Base-by-base conservation (phyloP, 2,329 filamentous ascomycete species). In the Monosporascus sp. region DNA sequence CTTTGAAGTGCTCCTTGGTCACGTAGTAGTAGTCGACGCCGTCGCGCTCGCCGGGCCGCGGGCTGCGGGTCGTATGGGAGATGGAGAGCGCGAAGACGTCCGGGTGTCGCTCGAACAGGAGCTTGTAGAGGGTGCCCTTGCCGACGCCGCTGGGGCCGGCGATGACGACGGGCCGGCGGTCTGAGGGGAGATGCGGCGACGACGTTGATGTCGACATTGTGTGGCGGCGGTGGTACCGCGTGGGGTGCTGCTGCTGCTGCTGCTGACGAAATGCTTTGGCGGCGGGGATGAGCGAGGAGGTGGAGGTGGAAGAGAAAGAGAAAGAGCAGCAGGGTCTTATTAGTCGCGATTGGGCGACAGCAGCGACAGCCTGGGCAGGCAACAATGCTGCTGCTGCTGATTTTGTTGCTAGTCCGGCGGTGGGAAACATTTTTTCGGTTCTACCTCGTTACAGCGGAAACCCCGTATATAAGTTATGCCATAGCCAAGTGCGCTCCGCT, bases 21-120 rank as follows among this genome's bases (percentile, higher is more conserved):
- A 87, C 83, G 65, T 87, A 96, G 76, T 90, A 83, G 78, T 97
- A 97, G 71, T 96, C 84, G 42, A 83, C 77, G 65, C 89, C 90
- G 66, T 93, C 71, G 59, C 81, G 65, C 73, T 97, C 92, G 64
- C 86, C 88, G 3, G 80, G 74, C 24, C 92, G 85, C 1, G 92
- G 91, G 1, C 73, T 62, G 38, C 92, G 86, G 27, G 92, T 96
- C 7, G 92, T 97, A 77, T 96, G 86, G 56, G 81, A 82, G 54
- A 85, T 79, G 53, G 81, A 81, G 34, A 83, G 76, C 22, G 74
- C 70, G 64, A 81, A 81, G 58, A 67, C 70, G 52, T 78, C 72
- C 15, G 76, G 76, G 68, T 81, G 74, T 53, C 64, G 61, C 41
- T 79, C 74, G 68, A 90, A 87, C 48, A 93, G 83, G 47, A 81